phyloP scores from a whole-genome alignment of 768 basidiomycete genomes.

The Tulasnella sp. region DNA sequence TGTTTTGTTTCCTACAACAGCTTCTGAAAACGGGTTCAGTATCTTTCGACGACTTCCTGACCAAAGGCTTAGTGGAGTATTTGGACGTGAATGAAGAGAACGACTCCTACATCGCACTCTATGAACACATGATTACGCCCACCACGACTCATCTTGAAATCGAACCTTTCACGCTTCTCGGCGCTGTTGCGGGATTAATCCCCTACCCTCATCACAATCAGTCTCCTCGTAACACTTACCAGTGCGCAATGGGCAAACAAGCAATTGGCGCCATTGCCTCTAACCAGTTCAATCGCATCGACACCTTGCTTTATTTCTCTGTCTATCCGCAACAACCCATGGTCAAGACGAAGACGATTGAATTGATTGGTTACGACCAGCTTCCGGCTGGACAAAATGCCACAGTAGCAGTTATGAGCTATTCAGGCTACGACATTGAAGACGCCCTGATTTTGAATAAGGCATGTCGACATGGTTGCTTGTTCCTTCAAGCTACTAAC shows the following conservation, averaged over 20 bases:
- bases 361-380: conserved; percentile 92
- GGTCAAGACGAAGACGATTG: conserved; percentile 99
- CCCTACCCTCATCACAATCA: conserved; percentile 99
- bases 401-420: conserved; percentile 98
- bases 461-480: conserved; percentile 42
- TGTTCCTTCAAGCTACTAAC: background rate
- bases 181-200: conserved; percentile 96
- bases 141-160: conserved; percentile 95
- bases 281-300: conserved; percentile 96
- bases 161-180: conserved; percentile 95
- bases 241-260: conserved; percentile 99
- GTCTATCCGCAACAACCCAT: conserved; percentile 99
- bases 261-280: conserved; percentile 98
- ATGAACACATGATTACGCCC: conserved; percentile 79
- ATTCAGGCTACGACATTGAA: conserved; percentile 98
- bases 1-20: conserved; percentile 42
- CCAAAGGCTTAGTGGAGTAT: conserved; percentile 91
- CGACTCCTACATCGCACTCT: conserved; percentile 91
- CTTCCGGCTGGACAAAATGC: conserved; percentile 98
- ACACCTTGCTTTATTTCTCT: conserved; percentile 94
- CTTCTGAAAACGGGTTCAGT: conserved; percentile 73
- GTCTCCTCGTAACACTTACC: conserved; percentile 98
- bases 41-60: conserved; percentile 91
- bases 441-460: conserved; percentile 96
- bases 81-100: conserved; percentile 99